phyloP scores from a whole-genome alignment of 2,329 filamentous ascomycete species.

The Aspergillus felis region DNA sequence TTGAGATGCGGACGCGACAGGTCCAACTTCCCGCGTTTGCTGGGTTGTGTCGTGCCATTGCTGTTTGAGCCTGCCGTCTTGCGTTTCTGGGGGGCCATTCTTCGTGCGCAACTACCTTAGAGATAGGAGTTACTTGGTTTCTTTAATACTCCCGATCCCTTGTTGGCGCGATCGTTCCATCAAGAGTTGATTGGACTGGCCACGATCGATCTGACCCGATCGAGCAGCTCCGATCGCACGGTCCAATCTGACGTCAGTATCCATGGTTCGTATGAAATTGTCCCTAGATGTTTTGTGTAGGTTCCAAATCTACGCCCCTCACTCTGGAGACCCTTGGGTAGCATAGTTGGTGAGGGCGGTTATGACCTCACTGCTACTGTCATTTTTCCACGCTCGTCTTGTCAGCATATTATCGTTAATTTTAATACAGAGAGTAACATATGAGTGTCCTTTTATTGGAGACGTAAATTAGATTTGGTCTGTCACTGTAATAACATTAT shows the following conservation, averaged over 20 bases:
- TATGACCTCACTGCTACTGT: neutral
- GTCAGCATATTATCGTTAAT: no score
- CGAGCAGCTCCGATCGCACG: neutral
- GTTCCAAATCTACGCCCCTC: no score
- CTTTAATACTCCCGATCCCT: neutral
- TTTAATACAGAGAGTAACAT: no score
- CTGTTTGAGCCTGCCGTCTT: slow-evolving; percentile 15
- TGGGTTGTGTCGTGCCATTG: slow-evolving; percentile 4
- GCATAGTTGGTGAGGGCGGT: neutral
- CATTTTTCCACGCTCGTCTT: no score
- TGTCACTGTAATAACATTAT: no score
- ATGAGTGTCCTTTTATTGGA: no score
- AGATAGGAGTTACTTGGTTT: neutral
- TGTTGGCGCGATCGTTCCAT: neutral
- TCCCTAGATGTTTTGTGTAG: neutral
- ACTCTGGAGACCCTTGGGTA: neutral
- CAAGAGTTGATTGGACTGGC: neutral
- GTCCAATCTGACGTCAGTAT: neutral
- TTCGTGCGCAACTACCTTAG: neutral
- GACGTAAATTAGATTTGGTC: no score
- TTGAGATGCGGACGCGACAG: slow-evolving; percentile 27
- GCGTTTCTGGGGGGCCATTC: slow-evolving; percentile 25
- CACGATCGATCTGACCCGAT: slow-evolving; percentile 2
- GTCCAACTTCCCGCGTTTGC: slow-evolving; percentile 17
- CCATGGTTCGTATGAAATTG: neutral